phyloP scores from a whole-genome alignment of 805 yeast species.

The Barnettozyma pratensis region DNA sequence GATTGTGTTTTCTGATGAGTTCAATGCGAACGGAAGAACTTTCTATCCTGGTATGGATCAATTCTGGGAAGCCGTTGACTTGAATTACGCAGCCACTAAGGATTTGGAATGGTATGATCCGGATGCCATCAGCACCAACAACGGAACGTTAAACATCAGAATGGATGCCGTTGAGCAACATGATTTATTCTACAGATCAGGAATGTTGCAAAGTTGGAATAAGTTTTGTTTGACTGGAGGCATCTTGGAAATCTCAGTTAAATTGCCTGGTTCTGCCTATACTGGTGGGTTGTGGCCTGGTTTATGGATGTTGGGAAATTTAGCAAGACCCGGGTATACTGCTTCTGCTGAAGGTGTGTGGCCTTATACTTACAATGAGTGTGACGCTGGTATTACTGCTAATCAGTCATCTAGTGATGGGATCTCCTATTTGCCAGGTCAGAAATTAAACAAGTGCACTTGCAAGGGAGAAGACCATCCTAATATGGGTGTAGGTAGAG shows the following conservation, averaged over 20 bases:
- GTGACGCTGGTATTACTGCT: conserved; percentile 94
- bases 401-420: conserved; percentile 92
- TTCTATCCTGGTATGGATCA: conserved; percentile 91
- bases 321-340: conserved; percentile 86
- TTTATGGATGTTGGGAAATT: conserved; percentile 89
- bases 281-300: conserved; percentile 94
- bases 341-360: conserved; percentile 90
- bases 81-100: conserved; percentile 80
- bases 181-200: conserved; percentile 76
- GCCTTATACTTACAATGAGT: conserved; percentile 85
- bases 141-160: conserved; percentile 64
- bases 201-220: conserved; percentile 92
- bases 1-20: conserved; percentile 87
- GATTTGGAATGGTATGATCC: conserved; percentile 97
- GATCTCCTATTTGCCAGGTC: conserved; percentile 81
- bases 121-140: conserved; percentile 73
- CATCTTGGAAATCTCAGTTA: conserved; percentile 65
- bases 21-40: conserved; percentile 83
- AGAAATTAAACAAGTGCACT: conserved; percentile 68
- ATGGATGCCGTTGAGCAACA: conserved; percentile 84
- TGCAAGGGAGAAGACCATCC: conserved; percentile 87
- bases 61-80: conserved; percentile 80
- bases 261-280: conserved; percentile 73
- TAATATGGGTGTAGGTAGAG: conserved; percentile 81
- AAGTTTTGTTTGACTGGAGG: conserved; percentile 88